A percentile compares a stretch with the other conserved stretches of the same genome.
Evolutionary conservation across 352 stramenopile species (phyloP).

Genomic region (Phytophthora tentaculata): DNA sequence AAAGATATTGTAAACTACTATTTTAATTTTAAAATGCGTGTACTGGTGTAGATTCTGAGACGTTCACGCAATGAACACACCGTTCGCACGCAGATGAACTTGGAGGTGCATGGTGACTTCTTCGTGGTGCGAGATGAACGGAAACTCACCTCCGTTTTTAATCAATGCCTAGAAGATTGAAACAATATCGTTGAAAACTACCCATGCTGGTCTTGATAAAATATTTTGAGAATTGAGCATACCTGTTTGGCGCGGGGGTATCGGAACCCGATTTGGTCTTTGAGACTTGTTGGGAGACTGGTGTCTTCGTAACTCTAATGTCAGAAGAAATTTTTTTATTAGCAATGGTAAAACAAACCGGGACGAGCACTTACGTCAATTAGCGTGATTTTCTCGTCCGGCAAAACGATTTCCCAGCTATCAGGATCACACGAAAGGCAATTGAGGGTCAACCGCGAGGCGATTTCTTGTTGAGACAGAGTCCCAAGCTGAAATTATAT

Average conservation of each 20-base stretch:
- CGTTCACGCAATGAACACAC: constrained; percentile 48
- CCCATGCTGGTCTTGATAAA: too few relatives aligned
- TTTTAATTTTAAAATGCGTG: too few relatives aligned
- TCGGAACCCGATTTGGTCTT: constrained; percentile 49
- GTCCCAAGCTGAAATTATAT: constrained; percentile 39
- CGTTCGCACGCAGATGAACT: constrained; percentile 69
- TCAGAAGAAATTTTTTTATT: not conserved
- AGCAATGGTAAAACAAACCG: not conserved
- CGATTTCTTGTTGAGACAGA: constrained; percentile 72
- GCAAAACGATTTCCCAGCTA: constrained; percentile 54
- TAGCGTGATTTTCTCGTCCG: constrained; percentile 63
- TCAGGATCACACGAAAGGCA: constrained; percentile 53
- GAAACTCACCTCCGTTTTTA: constrained; percentile 70
- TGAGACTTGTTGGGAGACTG: constrained; percentile 44
- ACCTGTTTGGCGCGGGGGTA: constrained; percentile 67
- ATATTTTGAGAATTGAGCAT: not conserved
- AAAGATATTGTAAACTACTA: constrained; percentile 5
- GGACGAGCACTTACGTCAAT: constrained; percentile 49
- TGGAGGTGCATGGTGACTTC: constrained; percentile 82
- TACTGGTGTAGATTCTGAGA: too few relatives aligned
- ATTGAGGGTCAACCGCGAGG: constrained; percentile 68
- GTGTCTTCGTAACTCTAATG: constrained; percentile 64
- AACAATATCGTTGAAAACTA: too few relatives aligned
- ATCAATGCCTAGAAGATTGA: constrained; percentile 55
- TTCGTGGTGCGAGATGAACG: constrained; percentile 76